Base-by-base conservation (phyloP, 495 filamentous ascomycete species). In the Aspergillus coremiiformis region DNA sequence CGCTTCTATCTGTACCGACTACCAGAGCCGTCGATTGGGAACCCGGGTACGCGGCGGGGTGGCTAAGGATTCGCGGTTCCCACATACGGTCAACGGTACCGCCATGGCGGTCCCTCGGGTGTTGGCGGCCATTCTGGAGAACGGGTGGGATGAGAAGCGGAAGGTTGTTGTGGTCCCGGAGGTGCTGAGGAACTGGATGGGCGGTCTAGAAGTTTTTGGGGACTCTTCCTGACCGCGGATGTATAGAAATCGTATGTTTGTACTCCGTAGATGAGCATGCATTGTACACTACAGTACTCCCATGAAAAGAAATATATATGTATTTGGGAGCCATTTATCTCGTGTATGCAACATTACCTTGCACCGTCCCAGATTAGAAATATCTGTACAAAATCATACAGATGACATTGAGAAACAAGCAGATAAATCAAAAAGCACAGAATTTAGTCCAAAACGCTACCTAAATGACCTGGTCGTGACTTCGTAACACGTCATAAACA, bases 31-130 rank as follows among this genome's bases (percentile, higher is more conserved):
- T 8, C 78, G 93, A 17, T 71, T 98, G 32, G 85, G 78, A 22
- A 95, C 93, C 10, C 76, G 83, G 15, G 67, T 88, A 14, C 75
- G 77, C 33, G 61, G 77, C 24, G 74, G 63, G 53, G 57, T 47
- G 10, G 52, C 44, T 2, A 72, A 69, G 43, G 77, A 73, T 12
- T 65, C 74, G 6, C 66, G 72, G 7, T 91, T 85, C 58, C 86
- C 88, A 37, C 87, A 84, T 66, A 97, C 94, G 0, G 82, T 96
- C 20, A 98, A 98, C 65, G 93, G 93, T 0, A 98, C 93, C 1
- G 93, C 93, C 0, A 69, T 96, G 65, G 93, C 93, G 1, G 84
- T 97, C 15, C 94, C 93, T 15, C 74, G 93, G 29, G 85, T 98
- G 17, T 56, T 98, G 56, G 90, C 93, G 20, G 90, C 90, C 8